Evolutionary conservation across 345 rosid genomes (phyloP).

Genomic region (Camelina hispida): DNA sequence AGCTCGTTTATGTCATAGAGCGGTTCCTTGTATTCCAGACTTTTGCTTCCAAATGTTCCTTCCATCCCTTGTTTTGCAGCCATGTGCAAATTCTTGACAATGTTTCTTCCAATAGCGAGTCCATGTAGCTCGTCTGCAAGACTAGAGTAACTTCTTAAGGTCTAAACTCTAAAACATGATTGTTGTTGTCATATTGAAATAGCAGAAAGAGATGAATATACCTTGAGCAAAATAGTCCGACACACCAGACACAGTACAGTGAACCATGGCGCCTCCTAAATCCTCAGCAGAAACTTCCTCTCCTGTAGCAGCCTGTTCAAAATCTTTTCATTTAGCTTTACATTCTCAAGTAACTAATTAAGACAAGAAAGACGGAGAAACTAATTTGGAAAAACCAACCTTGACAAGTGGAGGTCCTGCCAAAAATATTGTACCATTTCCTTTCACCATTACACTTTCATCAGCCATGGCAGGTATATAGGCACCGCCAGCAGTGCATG

Average conservation of each 20-base stretch:
- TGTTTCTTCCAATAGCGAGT: slow-evolving; percentile 90
- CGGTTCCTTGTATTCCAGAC: slow-evolving; percentile 68
- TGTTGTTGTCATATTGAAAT: slow-evolving; percentile 1
- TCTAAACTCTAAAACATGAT: slow-evolving; percentile 9
- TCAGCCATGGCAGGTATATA: slow-evolving; percentile 99
- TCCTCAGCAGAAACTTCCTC: slow-evolving; percentile 96
- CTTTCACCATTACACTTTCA: slow-evolving; percentile 98
- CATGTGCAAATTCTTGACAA: slow-evolving; percentile 88
- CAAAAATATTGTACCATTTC: slow-evolving; percentile 92
- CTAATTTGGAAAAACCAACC: slow-evolving; percentile 49
- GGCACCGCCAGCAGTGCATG: slow-evolving; percentile 97
- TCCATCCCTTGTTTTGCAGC: slow-evolving; percentile 62
- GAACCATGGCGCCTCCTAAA: slow-evolving; percentile 88
- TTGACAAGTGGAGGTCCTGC: slow-evolving; percentile 98
- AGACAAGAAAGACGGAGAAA: neutral
- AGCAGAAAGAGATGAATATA: slow-evolving; percentile 37
- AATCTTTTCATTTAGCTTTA: slow-evolving; percentile 47
- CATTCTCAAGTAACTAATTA: neutral
- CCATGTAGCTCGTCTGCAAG: slow-evolving; percentile 91
- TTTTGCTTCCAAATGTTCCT: slow-evolving; percentile 46
- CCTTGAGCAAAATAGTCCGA: slow-evolving; percentile 99
- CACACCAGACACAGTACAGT: slow-evolving; percentile 92
- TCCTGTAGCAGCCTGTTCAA: slow-evolving; percentile 94
- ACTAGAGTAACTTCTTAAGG: slow-evolving; percentile 41
- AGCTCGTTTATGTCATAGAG: slow-evolving; percentile 81